These are phyloP conservation scores for Peronospora destructor DNA, from an alignment of 352 stramenopile genomes.

Conservation along the genomic window DNA sequence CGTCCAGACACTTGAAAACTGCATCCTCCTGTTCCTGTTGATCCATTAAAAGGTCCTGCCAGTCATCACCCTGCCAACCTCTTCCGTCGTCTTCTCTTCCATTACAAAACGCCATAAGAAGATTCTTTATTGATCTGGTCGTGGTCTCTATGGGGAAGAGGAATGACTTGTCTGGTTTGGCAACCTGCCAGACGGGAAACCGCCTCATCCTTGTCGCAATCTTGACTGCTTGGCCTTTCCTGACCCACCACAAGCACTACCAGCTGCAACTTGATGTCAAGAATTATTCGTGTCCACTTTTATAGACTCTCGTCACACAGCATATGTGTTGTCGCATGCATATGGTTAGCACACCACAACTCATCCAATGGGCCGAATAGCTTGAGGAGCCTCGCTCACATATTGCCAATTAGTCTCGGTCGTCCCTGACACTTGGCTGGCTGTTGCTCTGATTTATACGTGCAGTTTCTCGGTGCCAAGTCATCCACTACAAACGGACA, in stretches of 20 bases:
- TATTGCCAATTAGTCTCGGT: no score
- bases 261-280: conserved; percentile 1
- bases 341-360: background rate
- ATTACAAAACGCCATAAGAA: conserved; percentile 22
- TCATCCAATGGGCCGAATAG: background rate
- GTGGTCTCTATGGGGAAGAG: conserved; percentile 2
- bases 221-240: conserved; percentile 24
- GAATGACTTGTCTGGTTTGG: conserved; percentile 15
- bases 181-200: conserved; percentile 2
- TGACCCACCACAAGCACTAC: background rate
- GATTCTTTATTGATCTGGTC: background rate
- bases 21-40: conserved; percentile 17
- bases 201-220: conserved; percentile 3
- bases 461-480: conserved; percentile 7
- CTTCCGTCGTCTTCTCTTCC: conserved; percentile 13
- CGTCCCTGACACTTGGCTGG: no score
- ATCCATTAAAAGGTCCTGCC: conserved; percentile 3
- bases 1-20: conserved; percentile 18
- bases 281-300: no score
- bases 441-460: background rate
- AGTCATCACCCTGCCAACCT: conserved; percentile 14
- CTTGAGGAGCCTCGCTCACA: no score
- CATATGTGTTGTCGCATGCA: conserved; percentile 7
- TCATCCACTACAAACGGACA: conserved; percentile 1
- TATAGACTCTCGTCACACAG: no score